Conservation (phyloP, 1,139 yeast species). For the Geotrichum restrictum region DNA sequence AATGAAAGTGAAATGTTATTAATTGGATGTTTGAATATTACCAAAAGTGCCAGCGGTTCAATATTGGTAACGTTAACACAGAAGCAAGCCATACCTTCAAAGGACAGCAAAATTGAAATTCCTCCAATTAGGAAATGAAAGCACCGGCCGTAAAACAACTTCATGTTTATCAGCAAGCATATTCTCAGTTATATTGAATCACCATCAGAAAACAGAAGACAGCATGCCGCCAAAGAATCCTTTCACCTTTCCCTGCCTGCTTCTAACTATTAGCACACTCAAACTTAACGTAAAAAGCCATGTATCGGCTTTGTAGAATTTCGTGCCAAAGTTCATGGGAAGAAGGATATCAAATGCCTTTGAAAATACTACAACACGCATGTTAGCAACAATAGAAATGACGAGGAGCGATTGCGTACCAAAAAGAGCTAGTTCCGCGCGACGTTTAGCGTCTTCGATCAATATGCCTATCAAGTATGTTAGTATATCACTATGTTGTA, state of each 20-base stretch:
- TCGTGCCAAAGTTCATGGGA: constrained; percentile 16
- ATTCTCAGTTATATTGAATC: no score
- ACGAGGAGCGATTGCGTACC: constrained; percentile 23
- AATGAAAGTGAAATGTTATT: no score
- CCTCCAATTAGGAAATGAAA: no score
- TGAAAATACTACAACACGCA: constrained; percentile 10
- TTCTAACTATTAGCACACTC: constrained; percentile 4
- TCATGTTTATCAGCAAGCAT: no score
- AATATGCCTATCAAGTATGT: constrained; percentile 27
- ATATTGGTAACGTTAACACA: no score
- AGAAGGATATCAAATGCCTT: constrained; percentile 19
- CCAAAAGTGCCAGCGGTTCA: no score
- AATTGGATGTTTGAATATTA: no score
- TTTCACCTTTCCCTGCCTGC: constrained; percentile 6
- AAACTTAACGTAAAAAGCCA: constrained; percentile 5
- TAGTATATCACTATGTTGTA: neutral
- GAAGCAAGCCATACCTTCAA: no score
- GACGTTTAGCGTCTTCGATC: constrained; percentile 39
- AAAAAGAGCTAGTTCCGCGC: constrained; percentile 45
- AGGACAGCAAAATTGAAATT: no score
- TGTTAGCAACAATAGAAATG: neutral
- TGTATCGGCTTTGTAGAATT: neutral
- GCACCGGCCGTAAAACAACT: no score
- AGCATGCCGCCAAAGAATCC: constrained; percentile 12
- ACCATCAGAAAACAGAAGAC: neutral